Conservation (phyloP, 75 land plant genomes). For the Sequoiadendron giganteum region DNA sequence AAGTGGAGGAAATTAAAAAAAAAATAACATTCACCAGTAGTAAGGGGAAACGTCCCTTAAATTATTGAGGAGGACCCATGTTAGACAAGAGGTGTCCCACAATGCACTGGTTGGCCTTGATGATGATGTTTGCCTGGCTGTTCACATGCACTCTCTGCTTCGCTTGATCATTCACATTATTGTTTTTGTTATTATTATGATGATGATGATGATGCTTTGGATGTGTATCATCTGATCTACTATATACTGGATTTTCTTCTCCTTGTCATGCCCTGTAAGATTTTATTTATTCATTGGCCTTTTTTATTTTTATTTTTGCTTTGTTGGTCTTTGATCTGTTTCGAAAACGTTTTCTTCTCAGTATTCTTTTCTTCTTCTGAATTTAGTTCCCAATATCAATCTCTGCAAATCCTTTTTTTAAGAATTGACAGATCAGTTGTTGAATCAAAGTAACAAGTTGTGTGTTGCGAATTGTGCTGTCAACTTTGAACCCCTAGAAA, state of each 20-base stretch:
- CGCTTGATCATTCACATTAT: background rate
- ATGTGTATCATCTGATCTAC: background rate
- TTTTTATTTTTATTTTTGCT: background rate
- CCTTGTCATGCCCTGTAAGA: background rate
- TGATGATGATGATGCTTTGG: background rate
- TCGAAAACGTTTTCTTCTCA: background rate
- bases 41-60: background rate
- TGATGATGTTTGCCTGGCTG: background rate
- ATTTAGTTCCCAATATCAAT: background rate
- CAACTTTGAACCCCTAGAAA: background rate
- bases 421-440: background rate
- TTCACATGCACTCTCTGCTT: constrained; percentile 6
- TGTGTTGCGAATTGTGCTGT: background rate
- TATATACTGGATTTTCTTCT: background rate
- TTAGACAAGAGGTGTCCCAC: background rate
- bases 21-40: background rate
- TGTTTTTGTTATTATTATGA: background rate
- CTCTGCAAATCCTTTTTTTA: background rate
- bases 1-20: background rate
- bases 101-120: background rate
- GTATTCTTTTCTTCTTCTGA: background rate
- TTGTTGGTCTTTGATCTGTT: background rate
- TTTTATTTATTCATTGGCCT: background rate
- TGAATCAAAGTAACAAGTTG: background rate
- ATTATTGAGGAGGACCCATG: constrained; percentile 4